Percentiles rank a stretch among this genome's conserved stretches.
Evolutionary conservation across 805 yeast genomes (phyloP).

Genomic region (Ogataea kodamae): DNA sequence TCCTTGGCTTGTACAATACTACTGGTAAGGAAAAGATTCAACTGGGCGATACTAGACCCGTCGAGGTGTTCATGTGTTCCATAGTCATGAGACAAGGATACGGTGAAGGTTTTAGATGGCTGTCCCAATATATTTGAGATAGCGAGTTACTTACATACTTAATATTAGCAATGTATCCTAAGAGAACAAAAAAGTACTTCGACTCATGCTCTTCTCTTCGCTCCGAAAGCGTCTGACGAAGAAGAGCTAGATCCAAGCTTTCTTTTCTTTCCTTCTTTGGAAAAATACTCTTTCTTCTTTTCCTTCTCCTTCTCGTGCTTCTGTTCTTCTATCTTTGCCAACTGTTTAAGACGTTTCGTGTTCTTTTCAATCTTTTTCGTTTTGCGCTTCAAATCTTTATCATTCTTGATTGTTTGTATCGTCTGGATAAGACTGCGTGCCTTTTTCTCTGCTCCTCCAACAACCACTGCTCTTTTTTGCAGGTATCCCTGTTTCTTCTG

Average conservation of each 20-base stretch:
- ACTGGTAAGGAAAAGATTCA: conserved; percentile 84
- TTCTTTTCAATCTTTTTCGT: conserved; percentile 73
- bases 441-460: conserved; percentile 90
- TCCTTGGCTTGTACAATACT: conserved; percentile 80
- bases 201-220: conserved; percentile 7
- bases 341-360: conserved; percentile 66
- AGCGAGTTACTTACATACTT: not conserved
- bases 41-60: conserved; percentile 74
- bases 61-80: conserved; percentile 96
- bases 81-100: conserved; percentile 98
- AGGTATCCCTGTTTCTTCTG: conserved; percentile 78
- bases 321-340: conserved; percentile 70
- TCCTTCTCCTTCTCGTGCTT: conserved; percentile 74
- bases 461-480: conserved; percentile 88
- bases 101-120: conserved; percentile 98
- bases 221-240: conserved; percentile 23
- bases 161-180: not conserved
- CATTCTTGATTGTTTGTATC: conserved; percentile 78
- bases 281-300: conserved; percentile 83
- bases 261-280: conserved; percentile 66
- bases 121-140: conserved; percentile 80
- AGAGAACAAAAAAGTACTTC: not conserved
- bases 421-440: conserved; percentile 86
- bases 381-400: conserved; percentile 74
- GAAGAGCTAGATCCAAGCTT: conserved; percentile 33